Conservation (phyloP, 1,284 basidiomycete species). For the Ceratobasidium papillatum region DNA sequence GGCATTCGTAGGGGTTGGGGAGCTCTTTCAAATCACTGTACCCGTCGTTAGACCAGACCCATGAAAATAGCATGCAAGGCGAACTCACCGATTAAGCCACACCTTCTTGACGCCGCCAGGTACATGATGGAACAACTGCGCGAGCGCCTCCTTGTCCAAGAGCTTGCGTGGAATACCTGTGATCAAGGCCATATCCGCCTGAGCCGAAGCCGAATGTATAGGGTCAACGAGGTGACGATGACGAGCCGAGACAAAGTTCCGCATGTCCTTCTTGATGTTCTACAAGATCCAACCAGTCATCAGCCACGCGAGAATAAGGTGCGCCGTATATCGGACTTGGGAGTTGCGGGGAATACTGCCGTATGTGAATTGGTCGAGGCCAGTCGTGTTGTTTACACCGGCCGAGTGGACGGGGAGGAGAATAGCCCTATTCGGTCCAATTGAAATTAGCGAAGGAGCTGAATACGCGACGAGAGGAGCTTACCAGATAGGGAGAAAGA, state of each 20-base stretch:
- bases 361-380: conserved; percentile 62
- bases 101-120: conserved; percentile 79
- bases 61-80: background rate
- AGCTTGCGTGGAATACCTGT: conserved; percentile 74
- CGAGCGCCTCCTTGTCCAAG: conserved; percentile 66
- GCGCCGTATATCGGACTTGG: conserved; percentile 56
- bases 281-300: conserved; percentile 71
- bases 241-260: conserved; percentile 69
- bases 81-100: conserved; percentile 70
- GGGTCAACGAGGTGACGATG: conserved; percentile 74
- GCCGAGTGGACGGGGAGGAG: conserved; percentile 69
- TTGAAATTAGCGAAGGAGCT: background rate
- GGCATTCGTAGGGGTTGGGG: conserved; percentile 67
- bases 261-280: conserved; percentile 71
- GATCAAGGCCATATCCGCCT: conserved; percentile 80
- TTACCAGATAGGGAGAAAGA: conserved; percentile 69
- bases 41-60: background rate
- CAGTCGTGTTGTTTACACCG: conserved; percentile 54
- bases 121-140: conserved; percentile 70
- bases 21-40: conserved; percentile 64
- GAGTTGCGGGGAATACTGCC: conserved; percentile 52
- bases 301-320: conserved; percentile 56
- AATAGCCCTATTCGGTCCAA: conserved; percentile 50
- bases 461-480: background rate
- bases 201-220: conserved; percentile 68